These are phyloP conservation scores for Penicillium canescens DNA, from an alignment of 495 filamentous ascomycete species.

Conservation along the genomic window DNA sequence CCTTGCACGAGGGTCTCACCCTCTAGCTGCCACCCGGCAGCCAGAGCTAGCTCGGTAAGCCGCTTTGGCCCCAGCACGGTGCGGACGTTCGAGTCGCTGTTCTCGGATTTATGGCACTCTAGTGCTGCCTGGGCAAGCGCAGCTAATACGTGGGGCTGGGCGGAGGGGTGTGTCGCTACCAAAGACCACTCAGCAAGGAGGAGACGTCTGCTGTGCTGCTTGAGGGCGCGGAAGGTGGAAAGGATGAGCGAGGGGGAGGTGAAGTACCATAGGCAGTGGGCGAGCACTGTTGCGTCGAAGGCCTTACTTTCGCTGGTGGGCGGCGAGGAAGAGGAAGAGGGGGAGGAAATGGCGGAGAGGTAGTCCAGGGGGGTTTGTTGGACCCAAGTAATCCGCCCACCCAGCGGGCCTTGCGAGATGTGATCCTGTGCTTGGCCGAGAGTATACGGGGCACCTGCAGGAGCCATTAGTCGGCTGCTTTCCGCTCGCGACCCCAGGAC, in stretches of 20 bases:
- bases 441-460: constrained; percentile 31
- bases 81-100: constrained; percentile 42
- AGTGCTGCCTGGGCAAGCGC: constrained; percentile 23
- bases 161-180: constrained; percentile 16
- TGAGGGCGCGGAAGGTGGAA: constrained; percentile 32
- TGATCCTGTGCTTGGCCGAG: constrained; percentile 36
- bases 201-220: constrained; percentile 29
- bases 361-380: constrained; percentile 29
- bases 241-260: constrained; percentile 24
- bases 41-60: constrained; percentile 29
- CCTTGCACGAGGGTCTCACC: constrained; percentile 24
- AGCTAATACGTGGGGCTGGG: constrained; percentile 27
- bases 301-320: constrained; percentile 12
- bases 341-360: constrained; percentile 14
- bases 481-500: neutral
- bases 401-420: constrained; percentile 35
- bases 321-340: constrained; percentile 12
- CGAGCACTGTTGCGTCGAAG: constrained; percentile 47
- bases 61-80: constrained; percentile 35
- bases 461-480: constrained; percentile 11
- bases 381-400: constrained; percentile 41
- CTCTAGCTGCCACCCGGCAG: constrained; percentile 31
- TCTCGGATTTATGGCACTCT: constrained; percentile 22
- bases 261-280: constrained; percentile 55
- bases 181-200: constrained; percentile 43